phyloP scores from a whole-genome alignment of 345 rosid species.

The Syzygium jambos region DNA sequence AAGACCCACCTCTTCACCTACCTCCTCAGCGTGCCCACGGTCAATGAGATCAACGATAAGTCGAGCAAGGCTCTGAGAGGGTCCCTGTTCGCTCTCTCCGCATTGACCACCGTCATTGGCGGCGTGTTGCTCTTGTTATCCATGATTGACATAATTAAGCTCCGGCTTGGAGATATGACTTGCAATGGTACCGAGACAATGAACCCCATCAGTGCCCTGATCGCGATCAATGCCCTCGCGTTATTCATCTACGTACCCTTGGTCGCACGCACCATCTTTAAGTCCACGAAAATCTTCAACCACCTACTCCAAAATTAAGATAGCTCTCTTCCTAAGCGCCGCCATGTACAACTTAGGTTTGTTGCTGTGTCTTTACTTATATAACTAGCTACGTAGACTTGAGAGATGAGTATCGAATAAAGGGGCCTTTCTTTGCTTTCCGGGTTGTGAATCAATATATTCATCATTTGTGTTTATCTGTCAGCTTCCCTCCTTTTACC shows the following conservation, averaged over 20 bases:
- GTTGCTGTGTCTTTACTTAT: neutral
- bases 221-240: conserved; percentile 10
- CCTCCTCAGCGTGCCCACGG: neutral
- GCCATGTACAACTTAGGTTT: neutral
- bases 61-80: neutral
- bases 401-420: neutral
- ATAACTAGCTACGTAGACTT: neutral
- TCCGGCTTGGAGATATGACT: conserved; percentile 17
- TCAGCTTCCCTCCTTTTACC: neutral
- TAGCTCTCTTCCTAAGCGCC: neutral
- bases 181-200: conserved; percentile 6
- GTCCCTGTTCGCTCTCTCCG: conserved; percentile 1
- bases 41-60: no score
- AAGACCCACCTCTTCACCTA: neutral
- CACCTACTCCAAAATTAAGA: accelerated
- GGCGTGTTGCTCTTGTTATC: conserved; percentile 15
- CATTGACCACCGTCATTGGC: conserved; percentile 11
- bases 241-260: conserved; percentile 6
- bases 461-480: neutral
- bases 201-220: conserved; percentile 2
- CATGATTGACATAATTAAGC: conserved; percentile 22
- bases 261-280: neutral
- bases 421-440: neutral
- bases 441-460: neutral
- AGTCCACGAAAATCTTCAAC: neutral